Percentiles rank a stretch among this genome's conserved stretches.
Conservation (phyloP, 2,329 filamentous ascomycete genomes). For the Pseudovirgaria hyperparasitica region DNA sequence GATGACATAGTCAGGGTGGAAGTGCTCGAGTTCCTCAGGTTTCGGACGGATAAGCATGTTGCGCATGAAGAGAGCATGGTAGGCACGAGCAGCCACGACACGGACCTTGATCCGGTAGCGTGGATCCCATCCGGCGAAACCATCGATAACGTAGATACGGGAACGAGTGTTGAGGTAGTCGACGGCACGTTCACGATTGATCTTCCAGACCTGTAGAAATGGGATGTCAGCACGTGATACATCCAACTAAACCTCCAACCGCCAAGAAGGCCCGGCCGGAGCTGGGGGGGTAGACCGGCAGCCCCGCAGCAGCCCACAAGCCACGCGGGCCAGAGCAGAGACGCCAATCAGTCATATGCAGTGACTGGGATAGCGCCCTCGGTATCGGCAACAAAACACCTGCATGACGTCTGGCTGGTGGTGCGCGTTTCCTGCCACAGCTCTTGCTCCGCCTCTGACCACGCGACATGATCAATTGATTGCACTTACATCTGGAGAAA, state of each 20-base stretch:
- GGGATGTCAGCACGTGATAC: slow-evolving; percentile 18
- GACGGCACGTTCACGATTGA: slow-evolving; percentile 96
- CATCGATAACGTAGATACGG: slow-evolving; percentile 96
- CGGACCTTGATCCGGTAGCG: slow-evolving; percentile 96
- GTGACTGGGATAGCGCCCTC: too few species aligned
- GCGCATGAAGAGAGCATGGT: slow-evolving; percentile 99
- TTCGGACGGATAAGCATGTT: slow-evolving; percentile 98
- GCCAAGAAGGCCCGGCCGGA: too few species aligned
- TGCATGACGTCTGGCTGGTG: too few species aligned
- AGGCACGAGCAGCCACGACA: slow-evolving; percentile 95
- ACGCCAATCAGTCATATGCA: too few species aligned
- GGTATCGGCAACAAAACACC: too few species aligned
- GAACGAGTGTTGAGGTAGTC: slow-evolving; percentile 99
- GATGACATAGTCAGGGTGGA: slow-evolving; percentile 99
- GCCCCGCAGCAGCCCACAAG: too few species aligned
- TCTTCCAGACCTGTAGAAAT: slow-evolving; percentile 75
- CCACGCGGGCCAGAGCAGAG: too few species aligned
- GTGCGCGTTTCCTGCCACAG: too few species aligned
- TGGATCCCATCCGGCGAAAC: slow-evolving; percentile 96
- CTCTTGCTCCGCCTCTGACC: too few species aligned
- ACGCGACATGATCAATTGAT: too few species aligned
- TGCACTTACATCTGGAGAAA: slow-evolving; percentile 87
- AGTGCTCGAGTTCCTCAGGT: slow-evolving; percentile 84
- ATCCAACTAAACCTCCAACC: too few species aligned
- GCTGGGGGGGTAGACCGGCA: too few species aligned